Evolutionary conservation across 805 yeast species (phyloP).

Genomic region (Ogataea zsoltii): DNA sequence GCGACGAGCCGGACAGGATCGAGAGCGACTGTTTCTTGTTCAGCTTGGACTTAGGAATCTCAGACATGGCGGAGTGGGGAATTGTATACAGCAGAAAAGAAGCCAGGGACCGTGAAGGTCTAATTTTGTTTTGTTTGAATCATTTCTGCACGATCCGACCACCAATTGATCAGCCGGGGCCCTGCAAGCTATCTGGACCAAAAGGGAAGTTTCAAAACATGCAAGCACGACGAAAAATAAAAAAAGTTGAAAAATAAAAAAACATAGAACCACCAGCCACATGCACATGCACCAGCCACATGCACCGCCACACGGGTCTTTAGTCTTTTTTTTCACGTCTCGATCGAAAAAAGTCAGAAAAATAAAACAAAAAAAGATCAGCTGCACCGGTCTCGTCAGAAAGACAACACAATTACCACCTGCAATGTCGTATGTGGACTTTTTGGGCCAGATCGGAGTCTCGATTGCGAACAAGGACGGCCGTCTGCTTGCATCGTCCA

Average conservation of each 20-base stretch:
- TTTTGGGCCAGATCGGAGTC: conserved; percentile 10
- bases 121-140: too few species aligned
- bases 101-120: too few species aligned
- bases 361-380: too few species aligned
- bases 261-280: neutral
- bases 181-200: conserved; percentile 6
- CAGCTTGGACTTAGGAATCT: conserved; percentile 9
- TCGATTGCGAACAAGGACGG: conserved; percentile 18
- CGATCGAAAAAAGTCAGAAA: too few species aligned
- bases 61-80: neutral
- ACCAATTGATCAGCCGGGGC: neutral
- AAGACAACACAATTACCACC: too few species aligned
- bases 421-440: conserved; percentile 18
- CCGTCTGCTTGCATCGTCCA: conserved; percentile 7
- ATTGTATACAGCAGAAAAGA: neutral
- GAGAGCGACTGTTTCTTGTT: conserved; percentile 36
- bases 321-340: neutral
- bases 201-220: conserved; percentile 15
- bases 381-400: too few species aligned
- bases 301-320: neutral
- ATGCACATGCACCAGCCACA: neutral
- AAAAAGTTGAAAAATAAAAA: too few species aligned
- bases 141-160: too few species aligned
- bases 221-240: conserved; percentile 4
- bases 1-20: conserved; percentile 30